Evolutionary conservation across 2,329 filamentous ascomycete species (phyloP).

Genomic region (Colletotrichum sp.): DNA sequence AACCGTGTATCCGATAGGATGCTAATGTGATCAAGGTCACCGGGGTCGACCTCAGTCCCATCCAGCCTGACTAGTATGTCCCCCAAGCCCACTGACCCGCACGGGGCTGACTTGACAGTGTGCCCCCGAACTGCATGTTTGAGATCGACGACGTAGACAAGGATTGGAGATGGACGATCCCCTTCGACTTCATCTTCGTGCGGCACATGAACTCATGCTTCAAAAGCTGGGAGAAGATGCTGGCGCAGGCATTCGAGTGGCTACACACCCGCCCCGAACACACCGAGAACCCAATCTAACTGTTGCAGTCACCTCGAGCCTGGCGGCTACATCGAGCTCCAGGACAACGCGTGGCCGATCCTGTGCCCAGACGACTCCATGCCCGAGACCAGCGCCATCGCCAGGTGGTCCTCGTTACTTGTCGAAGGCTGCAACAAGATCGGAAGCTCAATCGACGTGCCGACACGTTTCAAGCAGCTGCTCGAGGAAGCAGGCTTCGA

Average conservation of each 20-base stretch:
- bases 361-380: slow-evolving; percentile 35
- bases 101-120: slow-evolving; percentile 26
- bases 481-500: slow-evolving; percentile 59
- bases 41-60: slow-evolving; percentile 36
- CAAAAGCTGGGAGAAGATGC: slow-evolving; percentile 26
- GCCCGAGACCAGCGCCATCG: slow-evolving; percentile 28
- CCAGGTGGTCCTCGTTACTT: slow-evolving; percentile 33
- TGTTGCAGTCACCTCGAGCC: slow-evolving; percentile 29
- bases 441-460: neutral
- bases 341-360: slow-evolving; percentile 31
- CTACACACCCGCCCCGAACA: neutral
- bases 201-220: slow-evolving; percentile 35
- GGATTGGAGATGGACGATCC: slow-evolving; percentile 33
- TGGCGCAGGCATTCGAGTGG: slow-evolving; percentile 25
- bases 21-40: slow-evolving; percentile 20
- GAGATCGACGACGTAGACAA: slow-evolving; percentile 40
- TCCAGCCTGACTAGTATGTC: slow-evolving; percentile 35
- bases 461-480: slow-evolving; percentile 31
- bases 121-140: slow-evolving; percentile 50
- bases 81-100: neutral
- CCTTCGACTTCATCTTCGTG: slow-evolving; percentile 39
- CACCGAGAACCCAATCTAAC: neutral
- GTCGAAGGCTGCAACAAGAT: slow-evolving; percentile 32
- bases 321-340: slow-evolving; percentile 37
- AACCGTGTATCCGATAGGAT: neutral